phyloP scores from a whole-genome alignment of 176 grass and related monocot genomes.

The Zoysia japonica region DNA sequence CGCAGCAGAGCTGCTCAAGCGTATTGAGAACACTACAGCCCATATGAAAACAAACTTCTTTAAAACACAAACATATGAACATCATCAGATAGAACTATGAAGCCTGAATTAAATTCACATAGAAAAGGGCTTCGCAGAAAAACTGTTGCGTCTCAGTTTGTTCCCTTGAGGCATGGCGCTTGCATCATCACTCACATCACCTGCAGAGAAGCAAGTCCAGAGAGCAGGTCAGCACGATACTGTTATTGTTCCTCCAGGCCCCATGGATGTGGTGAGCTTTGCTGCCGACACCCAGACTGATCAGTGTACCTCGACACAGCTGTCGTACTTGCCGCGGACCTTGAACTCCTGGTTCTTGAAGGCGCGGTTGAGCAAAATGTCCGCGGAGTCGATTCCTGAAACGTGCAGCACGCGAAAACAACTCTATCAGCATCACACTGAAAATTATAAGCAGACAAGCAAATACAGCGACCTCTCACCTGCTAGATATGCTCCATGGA shows the following conservation, averaged over 20 bases:
- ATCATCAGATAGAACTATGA: not conserved
- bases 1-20: not conserved
- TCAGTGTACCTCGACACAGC: not conserved
- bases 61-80: not conserved
- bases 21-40: not conserved
- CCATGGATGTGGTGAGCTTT: not conserved
- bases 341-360: slow-evolving; percentile 39
- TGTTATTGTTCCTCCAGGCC: not conserved
- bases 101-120: not conserved
- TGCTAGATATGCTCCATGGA: slow-evolving; percentile 69
- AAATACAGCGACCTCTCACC: slow-evolving; percentile 17
- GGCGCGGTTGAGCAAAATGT: slow-evolving; percentile 21
- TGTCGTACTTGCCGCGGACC: slow-evolving; percentile 34
- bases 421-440: too few relatives aligned
- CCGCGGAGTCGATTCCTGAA: slow-evolving; percentile 18
- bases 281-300: not conserved
- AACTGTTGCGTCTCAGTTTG: slow-evolving; percentile 4
- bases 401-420: too few relatives aligned
- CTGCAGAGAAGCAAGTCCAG: not conserved
- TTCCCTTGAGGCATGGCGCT: not conserved
- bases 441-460: not conserved
- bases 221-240: not conserved
- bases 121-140: not conserved
- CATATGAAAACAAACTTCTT: too few relatives aligned
- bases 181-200: not conserved